A percentile compares a stretch with the other conserved stretches of the same genome.
Conservation (phyloP, 1,139 yeast genomes). For the Hyphopichia burtonii region DNA sequence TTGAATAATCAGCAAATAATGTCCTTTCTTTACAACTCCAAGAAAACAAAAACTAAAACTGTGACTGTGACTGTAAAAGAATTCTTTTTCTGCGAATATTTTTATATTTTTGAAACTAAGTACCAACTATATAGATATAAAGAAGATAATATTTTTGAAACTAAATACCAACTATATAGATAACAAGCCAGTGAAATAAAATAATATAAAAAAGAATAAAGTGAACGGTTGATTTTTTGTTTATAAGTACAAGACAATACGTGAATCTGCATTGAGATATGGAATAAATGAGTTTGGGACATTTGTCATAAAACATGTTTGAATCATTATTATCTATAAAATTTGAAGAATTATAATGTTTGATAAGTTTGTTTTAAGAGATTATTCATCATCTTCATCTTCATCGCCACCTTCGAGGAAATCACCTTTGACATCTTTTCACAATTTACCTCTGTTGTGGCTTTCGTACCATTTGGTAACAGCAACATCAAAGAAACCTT, state of each 20-base stretch:
- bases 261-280: not conserved
- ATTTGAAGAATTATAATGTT: not conserved
- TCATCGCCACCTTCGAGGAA: constrained; percentile 59
- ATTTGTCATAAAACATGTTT: too few species aligned
- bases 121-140: too few species aligned
- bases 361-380: not conserved
- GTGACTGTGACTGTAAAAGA: too few species aligned
- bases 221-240: not conserved
- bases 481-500: constrained; percentile 75
- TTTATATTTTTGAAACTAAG: too few species aligned
- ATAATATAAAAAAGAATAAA: not conserved
- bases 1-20: too few species aligned
- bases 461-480: constrained; percentile 81
- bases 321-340: too few species aligned
- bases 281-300: too few species aligned
- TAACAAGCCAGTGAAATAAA: not conserved
- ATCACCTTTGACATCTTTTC: constrained; percentile 86
- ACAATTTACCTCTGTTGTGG: constrained; percentile 93
- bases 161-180: too few species aligned
- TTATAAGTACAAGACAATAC: not conserved
- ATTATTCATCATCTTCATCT: constrained; percentile 51
- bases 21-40: too few species aligned
- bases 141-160: too few species aligned
- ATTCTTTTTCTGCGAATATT: too few species aligned
- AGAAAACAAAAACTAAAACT: too few species aligned